phyloP scores from a whole-genome alignment of 441 rosid genomes.

The Isatis lusitanica region DNA sequence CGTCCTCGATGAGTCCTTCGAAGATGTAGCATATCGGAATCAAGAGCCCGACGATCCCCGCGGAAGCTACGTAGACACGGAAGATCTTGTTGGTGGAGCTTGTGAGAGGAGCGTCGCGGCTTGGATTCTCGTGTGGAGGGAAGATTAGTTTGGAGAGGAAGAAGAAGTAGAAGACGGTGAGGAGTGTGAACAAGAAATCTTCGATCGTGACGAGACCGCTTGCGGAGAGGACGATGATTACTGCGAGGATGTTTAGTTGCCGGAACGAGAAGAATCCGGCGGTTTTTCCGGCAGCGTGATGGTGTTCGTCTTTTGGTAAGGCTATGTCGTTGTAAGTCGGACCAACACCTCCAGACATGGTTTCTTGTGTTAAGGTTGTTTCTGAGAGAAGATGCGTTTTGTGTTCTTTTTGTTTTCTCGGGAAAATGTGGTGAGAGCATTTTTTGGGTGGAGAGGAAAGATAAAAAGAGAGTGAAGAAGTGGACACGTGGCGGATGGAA shows the following conservation, averaged over 20 bases:
- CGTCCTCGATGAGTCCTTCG: slow-evolving; percentile 64
- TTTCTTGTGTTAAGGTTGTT: background rate
- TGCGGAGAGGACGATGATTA: slow-evolving; percentile 56
- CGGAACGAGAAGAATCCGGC: slow-evolving; percentile 46
- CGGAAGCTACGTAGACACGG: slow-evolving; percentile 46
- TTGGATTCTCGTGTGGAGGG: slow-evolving; percentile 40
- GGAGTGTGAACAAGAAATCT: slow-evolving; percentile 59
- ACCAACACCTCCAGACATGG: slow-evolving; percentile 87
- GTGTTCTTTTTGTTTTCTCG: background rate
- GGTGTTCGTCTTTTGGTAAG: slow-evolving; percentile 45
- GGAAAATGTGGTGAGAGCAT: background rate
- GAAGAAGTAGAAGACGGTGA: slow-evolving; percentile 62
- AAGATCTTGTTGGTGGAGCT: slow-evolving; percentile 45
- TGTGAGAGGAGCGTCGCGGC: slow-evolving; percentile 43
- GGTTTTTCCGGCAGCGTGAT: slow-evolving; percentile 1
- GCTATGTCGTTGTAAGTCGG: slow-evolving; percentile 53
- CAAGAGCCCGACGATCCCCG: slow-evolving; percentile 56
- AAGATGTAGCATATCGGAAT: slow-evolving; percentile 68
- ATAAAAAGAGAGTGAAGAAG: slow-evolving; percentile 1
- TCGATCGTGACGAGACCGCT: slow-evolving; percentile 60
- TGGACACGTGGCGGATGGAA: slow-evolving; percentile 29
- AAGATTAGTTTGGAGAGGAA: slow-evolving; percentile 60
- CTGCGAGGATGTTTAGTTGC: slow-evolving; percentile 64
- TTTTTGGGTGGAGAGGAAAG: slow-evolving; percentile 10
- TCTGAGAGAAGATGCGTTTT: background rate